phyloP scores from a whole-genome alignment of 768 basidiomycete species.

The Auricularia cornea region DNA sequence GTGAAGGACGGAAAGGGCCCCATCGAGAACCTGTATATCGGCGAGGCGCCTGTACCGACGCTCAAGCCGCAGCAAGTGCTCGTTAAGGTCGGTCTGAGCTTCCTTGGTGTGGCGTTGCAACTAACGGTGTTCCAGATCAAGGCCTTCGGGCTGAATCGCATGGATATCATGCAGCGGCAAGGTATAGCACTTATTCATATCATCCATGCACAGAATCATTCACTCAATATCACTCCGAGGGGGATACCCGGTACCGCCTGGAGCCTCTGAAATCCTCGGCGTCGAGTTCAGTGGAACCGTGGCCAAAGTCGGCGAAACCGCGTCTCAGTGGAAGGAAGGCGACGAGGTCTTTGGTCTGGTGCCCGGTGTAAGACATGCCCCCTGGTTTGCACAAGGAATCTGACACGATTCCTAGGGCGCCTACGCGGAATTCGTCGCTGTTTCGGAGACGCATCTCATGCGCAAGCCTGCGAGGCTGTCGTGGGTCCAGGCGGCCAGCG shows the following conservation, averaged over 20 bases:
- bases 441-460: constrained; percentile 57
- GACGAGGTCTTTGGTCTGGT: constrained; percentile 76
- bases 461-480: constrained; percentile 66
- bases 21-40: constrained; percentile 69
- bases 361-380: constrained; percentile 52
- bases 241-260: constrained; percentile 67
- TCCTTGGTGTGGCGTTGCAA: neutral
- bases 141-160: constrained; percentile 83
- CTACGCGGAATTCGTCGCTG: constrained; percentile 79
- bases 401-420: constrained; percentile 78
- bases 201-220: no score
- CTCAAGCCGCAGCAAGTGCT: constrained; percentile 49
- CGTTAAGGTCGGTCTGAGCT: constrained; percentile 52
- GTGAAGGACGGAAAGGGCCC: constrained; percentile 72
- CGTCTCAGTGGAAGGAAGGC: constrained; percentile 47
- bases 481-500: constrained; percentile 78
- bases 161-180: constrained; percentile 70
- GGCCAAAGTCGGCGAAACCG: constrained; percentile 41
- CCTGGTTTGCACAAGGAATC: no score
- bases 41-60: constrained; percentile 57
- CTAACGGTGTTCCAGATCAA: constrained; percentile 39
- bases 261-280: constrained; percentile 66
- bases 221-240: no score
- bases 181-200: constrained; percentile 23
- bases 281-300: constrained; percentile 79